Evolutionary conservation across 345 rosid genomes (phyloP).

Genomic region (Camelina hispida): DNA sequence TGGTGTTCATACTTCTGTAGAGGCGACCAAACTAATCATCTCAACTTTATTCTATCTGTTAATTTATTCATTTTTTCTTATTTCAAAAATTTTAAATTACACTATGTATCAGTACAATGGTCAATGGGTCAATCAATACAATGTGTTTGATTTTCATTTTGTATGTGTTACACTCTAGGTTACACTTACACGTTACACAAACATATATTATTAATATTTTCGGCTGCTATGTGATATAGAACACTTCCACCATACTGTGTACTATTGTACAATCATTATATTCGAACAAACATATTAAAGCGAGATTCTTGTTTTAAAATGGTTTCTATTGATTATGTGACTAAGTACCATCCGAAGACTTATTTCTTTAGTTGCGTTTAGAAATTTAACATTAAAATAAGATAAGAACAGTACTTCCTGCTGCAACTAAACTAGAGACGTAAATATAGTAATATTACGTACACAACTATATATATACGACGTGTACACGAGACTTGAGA

Average conservation of each 20-base stretch:
- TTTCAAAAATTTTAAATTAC: background rate
- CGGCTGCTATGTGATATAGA: background rate
- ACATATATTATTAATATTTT: background rate
- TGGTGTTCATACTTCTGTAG: constrained; percentile 29
- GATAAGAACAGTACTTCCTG: constrained; percentile 7
- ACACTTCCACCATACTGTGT: background rate
- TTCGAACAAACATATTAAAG: constrained; percentile 4
- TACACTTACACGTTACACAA: background rate
- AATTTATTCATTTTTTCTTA: background rate
- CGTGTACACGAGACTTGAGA: background rate
- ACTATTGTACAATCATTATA: constrained; percentile 27
- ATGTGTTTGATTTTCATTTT: background rate
- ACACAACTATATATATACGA: too few relatives aligned
- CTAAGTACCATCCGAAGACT: constrained; percentile 28
- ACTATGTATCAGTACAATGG: background rate
- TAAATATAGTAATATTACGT: background rate
- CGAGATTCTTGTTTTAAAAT: constrained; percentile 6
- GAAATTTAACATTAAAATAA: background rate
- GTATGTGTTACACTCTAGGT: background rate
- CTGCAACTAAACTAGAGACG: background rate
- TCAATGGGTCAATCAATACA: background rate
- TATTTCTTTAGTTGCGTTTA: constrained; percentile 9
- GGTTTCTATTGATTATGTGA: constrained; percentile 20
- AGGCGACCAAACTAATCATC: constrained; percentile 8
- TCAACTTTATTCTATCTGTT: background rate